Base-by-base conservation (phyloP, 208 protist species). In the Crithidia expoeki region DNA sequence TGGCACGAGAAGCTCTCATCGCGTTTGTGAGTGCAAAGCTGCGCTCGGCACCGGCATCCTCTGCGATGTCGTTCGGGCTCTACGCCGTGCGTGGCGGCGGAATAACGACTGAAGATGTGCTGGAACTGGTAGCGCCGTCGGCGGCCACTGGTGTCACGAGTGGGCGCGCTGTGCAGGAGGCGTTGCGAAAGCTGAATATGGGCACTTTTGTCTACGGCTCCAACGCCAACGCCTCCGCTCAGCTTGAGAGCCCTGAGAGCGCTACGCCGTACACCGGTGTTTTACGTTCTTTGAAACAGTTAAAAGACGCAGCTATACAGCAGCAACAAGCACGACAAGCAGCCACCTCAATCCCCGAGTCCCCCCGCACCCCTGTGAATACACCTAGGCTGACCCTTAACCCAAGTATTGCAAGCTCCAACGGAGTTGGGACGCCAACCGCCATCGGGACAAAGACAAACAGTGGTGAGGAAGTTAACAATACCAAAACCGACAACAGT, bases 1-100 rank as follows among this genome's bases (percentile, higher is more conserved):
- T 85, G 33, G 46, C 81, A 4, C 67, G 73, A 5, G 62, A 62
- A 12, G 84, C 78, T 1, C 63, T 89, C 34, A 46, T 63, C 0
- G 77, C 84, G 16, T 89, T 89, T 62, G 27, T 85, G 46, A 17
- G 53, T 2, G 68, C 77, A 12, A 89, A 89, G 67, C 28, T 79
- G 60, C 62, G 75, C 25, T 53, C 56, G 0, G 72, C 73, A 1
- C 64, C 84, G 9, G 68, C 70, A 23, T 36, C 79, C 2, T 30
- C 47, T 5, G 40, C 32, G 16, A 65, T 84, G 46, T 74, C 53
- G 28, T 73, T 89, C 58, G 65, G 74, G 2, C 19, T 89, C 2
- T 89, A 89, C 66, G 72, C 52, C 25, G 66, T 89, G 17, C 55
- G 60, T 33, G 57, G 74, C 7, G 53, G 71, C 11, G 53, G 72